Conservation (phyloP, 345 rosid species). For the Eucalyptus rudis region DNA sequence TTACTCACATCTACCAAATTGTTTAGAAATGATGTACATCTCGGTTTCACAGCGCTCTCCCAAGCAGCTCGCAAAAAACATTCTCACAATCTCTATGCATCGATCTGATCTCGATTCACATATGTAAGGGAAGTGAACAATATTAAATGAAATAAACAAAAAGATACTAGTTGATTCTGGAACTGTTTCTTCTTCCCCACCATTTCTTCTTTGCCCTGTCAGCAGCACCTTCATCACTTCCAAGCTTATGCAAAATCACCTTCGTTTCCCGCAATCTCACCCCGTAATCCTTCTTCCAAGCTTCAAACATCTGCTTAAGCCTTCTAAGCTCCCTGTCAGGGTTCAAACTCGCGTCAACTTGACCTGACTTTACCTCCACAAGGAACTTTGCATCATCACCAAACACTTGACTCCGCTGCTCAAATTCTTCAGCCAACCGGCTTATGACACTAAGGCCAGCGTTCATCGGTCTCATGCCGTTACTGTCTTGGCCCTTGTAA, state of each 20-base stretch:
- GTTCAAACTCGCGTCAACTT: slow-evolving; percentile 86
- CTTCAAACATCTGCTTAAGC: slow-evolving; percentile 92
- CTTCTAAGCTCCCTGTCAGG: slow-evolving; percentile 82
- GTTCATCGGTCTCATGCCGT: slow-evolving; percentile 67
- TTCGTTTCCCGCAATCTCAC: slow-evolving; percentile 76
- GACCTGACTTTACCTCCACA: slow-evolving; percentile 96
- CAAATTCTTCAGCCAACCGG: slow-evolving; percentile 87
- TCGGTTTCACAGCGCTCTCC: background rate
- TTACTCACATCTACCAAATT: background rate
- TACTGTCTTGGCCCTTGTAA: slow-evolving; percentile 47
- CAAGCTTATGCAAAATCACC: slow-evolving; percentile 74
- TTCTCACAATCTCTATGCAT: background rate
- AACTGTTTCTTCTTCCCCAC: slow-evolving; percentile 96
- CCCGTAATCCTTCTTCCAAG: slow-evolving; percentile 96
- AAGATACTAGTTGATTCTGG: slow-evolving; percentile 31
- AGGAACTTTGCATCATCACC: slow-evolving; percentile 94
- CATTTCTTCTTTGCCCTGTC: slow-evolving; percentile 76
- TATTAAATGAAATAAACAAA: background rate
- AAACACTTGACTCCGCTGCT: slow-evolving; percentile 92
- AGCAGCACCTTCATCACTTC: slow-evolving; percentile 63
- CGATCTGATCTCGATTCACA: background rate
- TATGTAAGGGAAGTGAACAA: background rate
- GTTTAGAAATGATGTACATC: background rate
- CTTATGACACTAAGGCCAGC: slow-evolving; percentile 84
- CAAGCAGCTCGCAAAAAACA: background rate